Evolutionary conservation across 768 basidiomycete species (phyloP).

Genomic region (Chlorophyllum brunneum): DNA sequence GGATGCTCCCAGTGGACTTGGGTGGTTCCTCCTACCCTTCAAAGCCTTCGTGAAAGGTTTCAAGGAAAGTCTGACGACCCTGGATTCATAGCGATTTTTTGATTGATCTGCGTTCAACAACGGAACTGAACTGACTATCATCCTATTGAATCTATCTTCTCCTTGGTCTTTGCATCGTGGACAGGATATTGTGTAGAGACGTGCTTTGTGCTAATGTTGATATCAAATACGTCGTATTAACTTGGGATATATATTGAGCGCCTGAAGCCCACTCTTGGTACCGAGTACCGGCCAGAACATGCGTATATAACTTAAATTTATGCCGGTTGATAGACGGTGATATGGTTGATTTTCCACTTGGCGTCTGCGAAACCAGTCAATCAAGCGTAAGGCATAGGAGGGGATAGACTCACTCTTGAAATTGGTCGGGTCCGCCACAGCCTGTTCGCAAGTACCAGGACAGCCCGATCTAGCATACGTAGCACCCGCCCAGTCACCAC

Average conservation of each 20-base stretch:
- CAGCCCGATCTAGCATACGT: conserved; percentile 34
- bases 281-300: too few relatives aligned
- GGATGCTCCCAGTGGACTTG: conserved; percentile 44
- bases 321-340: conserved; percentile 41
- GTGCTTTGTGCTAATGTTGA: not conserved
- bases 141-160: too few relatives aligned
- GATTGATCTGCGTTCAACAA: too few relatives aligned
- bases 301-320: too few relatives aligned
- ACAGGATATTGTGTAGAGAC: not conserved
- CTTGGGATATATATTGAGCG: too few relatives aligned
- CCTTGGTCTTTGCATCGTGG: too few relatives aligned
- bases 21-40: conserved; percentile 62
- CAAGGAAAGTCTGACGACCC: conserved; percentile 47
- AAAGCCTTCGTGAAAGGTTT: conserved; percentile 66
- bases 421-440: conserved; percentile 54
- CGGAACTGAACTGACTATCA: too few relatives aligned
- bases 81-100: not conserved
- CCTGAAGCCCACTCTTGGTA: too few relatives aligned
- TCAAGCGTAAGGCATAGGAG: not conserved
- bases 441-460: conserved; percentile 41
- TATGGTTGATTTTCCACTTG: conserved; percentile 53
- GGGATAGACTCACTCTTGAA: conserved; percentile 35
- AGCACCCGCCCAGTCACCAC: conserved; percentile 42
- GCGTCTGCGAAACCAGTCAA: conserved; percentile 33
- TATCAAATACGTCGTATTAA: too few relatives aligned